Base-by-base conservation (phyloP, 257 asterid genomes). In the Verbena officinalis region DNA sequence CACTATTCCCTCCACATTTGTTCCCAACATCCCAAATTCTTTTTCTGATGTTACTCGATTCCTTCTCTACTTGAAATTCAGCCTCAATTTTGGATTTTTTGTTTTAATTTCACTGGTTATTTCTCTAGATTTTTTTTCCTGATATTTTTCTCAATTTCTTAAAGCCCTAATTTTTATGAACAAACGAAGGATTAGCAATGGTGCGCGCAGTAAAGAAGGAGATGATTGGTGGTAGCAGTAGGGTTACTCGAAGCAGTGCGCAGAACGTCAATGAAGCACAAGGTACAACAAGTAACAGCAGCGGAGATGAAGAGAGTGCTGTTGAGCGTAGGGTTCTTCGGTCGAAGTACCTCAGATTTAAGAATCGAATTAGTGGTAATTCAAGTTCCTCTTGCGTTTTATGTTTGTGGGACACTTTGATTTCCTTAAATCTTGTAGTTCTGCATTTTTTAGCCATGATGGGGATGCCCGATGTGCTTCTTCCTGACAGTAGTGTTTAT, bases 291-390 rank as follows among this genome's bases (percentile, higher is more conserved):
- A 65, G 55, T 15, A 40, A n/a, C 39, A 45, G 70, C 39, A 45
- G 70, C 54, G 58, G n/a, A 33, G 68, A 19, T 42, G 78, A 70
- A 51, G 80, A 65, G n/a, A 22, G 48, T 44, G 68, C 38, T 22
- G 58, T 50, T 16, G 62, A 69, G 16, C 83, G 88, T 39, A 72
- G 83, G 63, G 76, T 77, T 53, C 81, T 79, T 21, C 81, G 85
- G 4, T 79, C 85, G 5, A 79, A 82, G 46, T 79, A 79, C 65
- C 85, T 79, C 74, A 56, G 50, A 3, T 70, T 82, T 64, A 79
- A 74, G 80, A 72, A 39, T 51, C 78, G 85, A 70, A 71, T 79
- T 12, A 21, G 68, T 36, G 83, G 88, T 82, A 74, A 73, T 24
- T 58, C 64, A 7, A 46, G 24, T 38, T 60, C 34, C 16, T 40